These are phyloP conservation scores for Fusarium fracticaudum DNA, from an alignment of 2,329 filamentous ascomycete genomes.

Conservation along the genomic window DNA sequence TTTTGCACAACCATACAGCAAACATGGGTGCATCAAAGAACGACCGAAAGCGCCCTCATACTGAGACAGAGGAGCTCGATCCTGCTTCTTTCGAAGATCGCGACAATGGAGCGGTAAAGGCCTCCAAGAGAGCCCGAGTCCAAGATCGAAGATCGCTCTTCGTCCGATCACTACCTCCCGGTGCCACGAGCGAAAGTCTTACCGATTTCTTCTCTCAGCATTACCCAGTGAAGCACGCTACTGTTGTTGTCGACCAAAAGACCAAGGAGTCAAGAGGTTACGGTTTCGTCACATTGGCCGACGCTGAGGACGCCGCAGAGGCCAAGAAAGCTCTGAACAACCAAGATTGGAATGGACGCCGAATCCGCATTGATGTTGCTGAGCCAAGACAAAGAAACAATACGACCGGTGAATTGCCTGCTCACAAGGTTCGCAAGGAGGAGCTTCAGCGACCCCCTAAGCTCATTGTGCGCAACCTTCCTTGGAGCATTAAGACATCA, in stretches of 20 bases:
- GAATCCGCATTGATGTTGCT: slow-evolving; percentile 87
- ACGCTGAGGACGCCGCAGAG: slow-evolving; percentile 86
- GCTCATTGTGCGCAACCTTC: slow-evolving; percentile 90
- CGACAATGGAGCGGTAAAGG: slow-evolving; percentile 46
- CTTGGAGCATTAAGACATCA: slow-evolving; percentile 91
- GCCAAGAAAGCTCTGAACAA: slow-evolving; percentile 86
- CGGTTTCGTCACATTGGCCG: slow-evolving; percentile 96
- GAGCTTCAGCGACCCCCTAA: slow-evolving; percentile 72
- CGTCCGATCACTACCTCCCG: slow-evolving; percentile 83
- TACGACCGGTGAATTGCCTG: slow-evolving; percentile 54
- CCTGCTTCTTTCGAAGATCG: slow-evolving; percentile 45
- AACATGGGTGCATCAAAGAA: slow-evolving; percentile 46
- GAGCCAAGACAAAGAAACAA: slow-evolving; percentile 80
- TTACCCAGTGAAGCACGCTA: slow-evolving; percentile 94
- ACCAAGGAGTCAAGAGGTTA: slow-evolving; percentile 92
- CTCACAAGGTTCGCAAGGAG: slow-evolving; percentile 66
- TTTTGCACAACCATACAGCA: slow-evolving; percentile 1
- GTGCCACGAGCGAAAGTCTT: slow-evolving; percentile 81
- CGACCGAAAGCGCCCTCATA: slow-evolving; percentile 49
- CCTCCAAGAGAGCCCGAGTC: slow-evolving; percentile 65
- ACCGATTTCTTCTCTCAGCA: slow-evolving; percentile 93
- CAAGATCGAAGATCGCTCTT: slow-evolving; percentile 81
- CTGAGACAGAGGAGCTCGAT: slow-evolving; percentile 47
- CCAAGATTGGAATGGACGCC: slow-evolving; percentile 78
- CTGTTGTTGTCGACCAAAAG: slow-evolving; percentile 85